phyloP scores from a whole-genome alignment of 1,284 basidiomycete species.

The Chiua sp. region DNA sequence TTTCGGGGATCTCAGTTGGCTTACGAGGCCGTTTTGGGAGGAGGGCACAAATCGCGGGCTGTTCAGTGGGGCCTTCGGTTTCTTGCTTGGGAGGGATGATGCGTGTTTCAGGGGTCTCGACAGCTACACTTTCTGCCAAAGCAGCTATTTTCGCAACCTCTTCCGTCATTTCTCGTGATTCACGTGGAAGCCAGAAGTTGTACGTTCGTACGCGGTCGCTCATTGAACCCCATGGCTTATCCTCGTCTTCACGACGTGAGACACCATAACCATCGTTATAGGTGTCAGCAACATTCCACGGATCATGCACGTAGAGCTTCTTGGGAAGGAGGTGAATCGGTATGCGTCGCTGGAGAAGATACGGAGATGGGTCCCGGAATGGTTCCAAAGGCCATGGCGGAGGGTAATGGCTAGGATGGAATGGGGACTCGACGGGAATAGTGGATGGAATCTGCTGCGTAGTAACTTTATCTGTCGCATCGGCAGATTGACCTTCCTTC shows the following conservation, averaged over 20 bases:
- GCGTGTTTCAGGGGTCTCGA: background rate
- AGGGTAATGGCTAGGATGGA: slow-evolving; percentile 23
- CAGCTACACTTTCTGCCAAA: background rate
- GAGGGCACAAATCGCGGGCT: slow-evolving; percentile 14
- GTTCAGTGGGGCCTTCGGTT: slow-evolving; percentile 16
- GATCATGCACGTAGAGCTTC: slow-evolving; percentile 27
- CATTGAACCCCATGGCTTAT: slow-evolving; percentile 19
- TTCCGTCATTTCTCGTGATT: slow-evolving; percentile 6
- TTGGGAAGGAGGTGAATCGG: slow-evolving; percentile 26
- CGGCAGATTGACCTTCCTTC: background rate
- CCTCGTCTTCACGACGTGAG: background rate
- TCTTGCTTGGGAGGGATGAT: slow-evolving; percentile 9
- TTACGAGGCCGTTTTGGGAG: slow-evolving; percentile 18
- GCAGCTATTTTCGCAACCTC: background rate
- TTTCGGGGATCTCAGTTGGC: slow-evolving; percentile 32
- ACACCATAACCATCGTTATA: no score
- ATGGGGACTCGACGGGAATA: slow-evolving; percentile 12
- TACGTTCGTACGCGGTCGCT: slow-evolving; percentile 14
- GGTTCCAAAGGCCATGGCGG: slow-evolving; percentile 26
- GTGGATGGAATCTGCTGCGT: background rate
- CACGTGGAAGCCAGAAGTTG: slow-evolving; percentile 14
- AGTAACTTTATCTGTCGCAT: background rate
- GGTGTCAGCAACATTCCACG: slow-evolving; percentile 15
- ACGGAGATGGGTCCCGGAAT: slow-evolving; percentile 11
- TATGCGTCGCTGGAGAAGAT: slow-evolving; percentile 17